These are phyloP conservation scores for Penicillium sp. DNA, from an alignment of 2,329 filamentous ascomycete species.

Conservation along the genomic window DNA sequence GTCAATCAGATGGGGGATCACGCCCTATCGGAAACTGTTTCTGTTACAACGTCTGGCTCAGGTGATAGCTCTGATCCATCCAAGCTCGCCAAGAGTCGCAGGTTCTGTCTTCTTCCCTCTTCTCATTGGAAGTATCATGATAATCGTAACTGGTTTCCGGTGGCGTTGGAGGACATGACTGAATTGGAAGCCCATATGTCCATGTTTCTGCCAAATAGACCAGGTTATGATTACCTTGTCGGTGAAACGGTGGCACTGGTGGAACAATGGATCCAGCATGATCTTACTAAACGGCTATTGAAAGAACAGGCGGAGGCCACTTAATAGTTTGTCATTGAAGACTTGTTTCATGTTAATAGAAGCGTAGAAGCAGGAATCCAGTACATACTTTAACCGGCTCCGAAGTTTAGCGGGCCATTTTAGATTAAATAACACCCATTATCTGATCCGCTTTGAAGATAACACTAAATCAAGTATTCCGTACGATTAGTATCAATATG, in stretches of 20 bases:
- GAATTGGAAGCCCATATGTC: conserved; percentile 84
- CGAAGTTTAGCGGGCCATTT: not conserved
- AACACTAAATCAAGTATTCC: too few relatives aligned
- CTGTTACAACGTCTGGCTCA: conserved; percentile 9
- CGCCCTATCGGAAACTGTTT: conserved; percentile 10
- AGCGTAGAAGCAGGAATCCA: too few relatives aligned
- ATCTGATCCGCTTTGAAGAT: not conserved
- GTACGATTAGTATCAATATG: not conserved
- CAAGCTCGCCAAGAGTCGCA: conserved; percentile 60
- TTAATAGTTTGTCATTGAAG: not conserved
- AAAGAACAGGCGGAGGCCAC: conserved; percentile 6
- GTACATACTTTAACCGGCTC: too few relatives aligned
- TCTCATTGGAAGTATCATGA: conserved; percentile 55
- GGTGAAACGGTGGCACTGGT: conserved; percentile 70
- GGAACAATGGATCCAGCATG: conserved; percentile 62
- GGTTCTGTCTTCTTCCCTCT: conserved; percentile 76
- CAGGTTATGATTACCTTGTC: conserved; percentile 75
- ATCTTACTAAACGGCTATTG: conserved; percentile 17
- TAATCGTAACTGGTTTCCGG: conserved; percentile 73
- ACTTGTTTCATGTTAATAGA: not conserved
- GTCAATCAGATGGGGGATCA: not conserved
- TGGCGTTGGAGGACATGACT: conserved; percentile 81
- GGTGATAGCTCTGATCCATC: conserved; percentile 18
- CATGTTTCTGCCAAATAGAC: conserved; percentile 68
- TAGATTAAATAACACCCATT: not conserved